Conservation (phyloP, 2,329 filamentous ascomycete species). For the Aspergillus eucalypticola region DNA sequence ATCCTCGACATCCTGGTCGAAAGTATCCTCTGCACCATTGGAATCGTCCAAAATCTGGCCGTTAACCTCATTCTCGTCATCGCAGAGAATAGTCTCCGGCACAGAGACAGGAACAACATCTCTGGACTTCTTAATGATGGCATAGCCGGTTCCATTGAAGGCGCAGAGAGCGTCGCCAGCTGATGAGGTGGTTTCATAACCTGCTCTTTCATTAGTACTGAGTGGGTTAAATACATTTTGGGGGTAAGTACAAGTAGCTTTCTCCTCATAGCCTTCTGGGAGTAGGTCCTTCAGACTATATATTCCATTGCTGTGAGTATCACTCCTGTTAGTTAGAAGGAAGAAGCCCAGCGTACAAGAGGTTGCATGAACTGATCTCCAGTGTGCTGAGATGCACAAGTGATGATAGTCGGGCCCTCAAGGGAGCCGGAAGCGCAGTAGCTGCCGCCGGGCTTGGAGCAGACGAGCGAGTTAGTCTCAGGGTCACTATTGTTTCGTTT, state of each 20-base stretch:
- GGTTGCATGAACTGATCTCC: conserved; percentile 22
- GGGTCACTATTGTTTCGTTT: conserved; percentile 15
- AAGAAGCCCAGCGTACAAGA: conserved; percentile 15
- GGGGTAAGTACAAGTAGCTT: conserved; percentile 21
- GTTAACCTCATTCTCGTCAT: not conserved
- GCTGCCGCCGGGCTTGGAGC: conserved; percentile 18
- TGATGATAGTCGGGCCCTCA: conserved; percentile 16
- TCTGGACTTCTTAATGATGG: not conserved
- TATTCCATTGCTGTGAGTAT: not conserved
- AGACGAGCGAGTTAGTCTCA: conserved; percentile 20
- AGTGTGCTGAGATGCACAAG: conserved; percentile 15
- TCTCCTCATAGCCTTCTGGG: conserved; percentile 12
- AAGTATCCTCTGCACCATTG: not conserved
- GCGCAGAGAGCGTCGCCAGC: conserved; percentile 28
- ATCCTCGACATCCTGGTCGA: not conserved
- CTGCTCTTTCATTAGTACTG: conserved; percentile 7
- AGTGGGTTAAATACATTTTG: not conserved
- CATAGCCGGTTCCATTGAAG: conserved; percentile 29
- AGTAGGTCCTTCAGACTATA: conserved; percentile 19
- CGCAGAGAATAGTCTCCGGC: conserved; percentile 20
- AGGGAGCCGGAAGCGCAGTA: conserved; percentile 25
- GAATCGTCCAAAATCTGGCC: not conserved
- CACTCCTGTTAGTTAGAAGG: not conserved
- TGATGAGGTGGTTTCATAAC: conserved; percentile 15
- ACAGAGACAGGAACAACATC: conserved; percentile 2